phyloP scores from a whole-genome alignment of 2,329 filamentous ascomycete species.

The Chaetomiaceae sp. region DNA sequence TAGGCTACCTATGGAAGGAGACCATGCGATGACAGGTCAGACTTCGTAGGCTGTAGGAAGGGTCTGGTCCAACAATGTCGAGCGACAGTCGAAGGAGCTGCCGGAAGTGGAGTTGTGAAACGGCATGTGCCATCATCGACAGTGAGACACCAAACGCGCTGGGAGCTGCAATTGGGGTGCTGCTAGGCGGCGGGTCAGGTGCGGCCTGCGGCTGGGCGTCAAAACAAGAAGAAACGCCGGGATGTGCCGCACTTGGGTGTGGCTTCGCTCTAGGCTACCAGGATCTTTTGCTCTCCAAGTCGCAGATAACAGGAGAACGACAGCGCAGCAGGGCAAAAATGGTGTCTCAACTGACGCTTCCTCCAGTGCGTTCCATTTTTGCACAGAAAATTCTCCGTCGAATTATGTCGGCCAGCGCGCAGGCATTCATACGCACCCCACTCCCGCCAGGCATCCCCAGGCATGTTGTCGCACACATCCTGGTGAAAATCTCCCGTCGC shows the following conservation, averaged over 20 bases:
- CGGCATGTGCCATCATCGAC: background rate
- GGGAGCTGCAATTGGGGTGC: no score
- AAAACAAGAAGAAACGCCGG: slow-evolving; percentile 4
- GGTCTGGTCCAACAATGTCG: no score
- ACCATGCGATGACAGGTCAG: no score
- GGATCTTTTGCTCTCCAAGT: background rate
- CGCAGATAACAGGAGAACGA: no score
- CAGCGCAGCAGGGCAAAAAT: background rate
- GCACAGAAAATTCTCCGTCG: background rate
- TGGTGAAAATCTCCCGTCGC: no score
- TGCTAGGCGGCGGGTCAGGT: slow-evolving; percentile 1
- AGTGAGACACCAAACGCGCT: no score
- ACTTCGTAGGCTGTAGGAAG: no score
- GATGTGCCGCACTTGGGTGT: slow-evolving; percentile 2
- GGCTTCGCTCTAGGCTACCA: background rate
- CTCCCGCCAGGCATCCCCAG: no score
- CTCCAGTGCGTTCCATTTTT: no score
- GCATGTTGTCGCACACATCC: no score
- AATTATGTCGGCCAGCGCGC: background rate
- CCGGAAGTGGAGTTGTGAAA: slow-evolving; percentile 1
- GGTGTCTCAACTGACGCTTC: no score
- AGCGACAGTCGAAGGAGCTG: background rate
- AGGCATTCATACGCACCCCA: background rate
- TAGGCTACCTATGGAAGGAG: no score
- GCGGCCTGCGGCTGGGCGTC: background rate